Evolutionary conservation across 345 rosid genomes (phyloP).

Genomic region (Geranium rotundifolium): DNA sequence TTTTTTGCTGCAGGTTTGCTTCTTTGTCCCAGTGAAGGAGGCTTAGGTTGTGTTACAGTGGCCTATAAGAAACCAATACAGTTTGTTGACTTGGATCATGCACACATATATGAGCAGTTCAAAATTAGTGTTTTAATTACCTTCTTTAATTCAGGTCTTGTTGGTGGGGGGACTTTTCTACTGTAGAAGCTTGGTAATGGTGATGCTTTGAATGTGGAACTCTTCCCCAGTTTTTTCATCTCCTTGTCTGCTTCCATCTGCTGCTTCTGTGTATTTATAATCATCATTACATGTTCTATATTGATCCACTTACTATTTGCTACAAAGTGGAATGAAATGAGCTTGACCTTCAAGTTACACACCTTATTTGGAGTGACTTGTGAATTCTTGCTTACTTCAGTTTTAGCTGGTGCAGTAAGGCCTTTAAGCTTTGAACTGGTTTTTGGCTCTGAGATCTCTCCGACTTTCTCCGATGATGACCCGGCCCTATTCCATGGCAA

Average conservation of each 20-base stretch:
- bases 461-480: too few species aligned
- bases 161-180: slow-evolving; percentile 8
- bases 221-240: slow-evolving; percentile 9
- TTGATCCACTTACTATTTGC: too few species aligned
- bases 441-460: too few species aligned
- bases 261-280: slow-evolving; percentile 4
- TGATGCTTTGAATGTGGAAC: slow-evolving; percentile 20
- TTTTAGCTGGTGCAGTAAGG: background rate
- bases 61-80: slow-evolving; percentile 2
- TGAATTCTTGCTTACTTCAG: background rate
- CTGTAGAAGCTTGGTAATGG: slow-evolving; percentile 26
- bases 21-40: slow-evolving; percentile 4
- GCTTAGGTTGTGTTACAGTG: slow-evolving; percentile 6
- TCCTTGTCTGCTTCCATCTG: slow-evolving; percentile 7
- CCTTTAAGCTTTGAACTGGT: background rate
- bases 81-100: background rate
- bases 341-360: background rate
- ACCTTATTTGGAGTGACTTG: too few species aligned
- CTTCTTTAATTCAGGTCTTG: slow-evolving; percentile 7
- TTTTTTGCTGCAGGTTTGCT: slow-evolving; percentile 3
- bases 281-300: background rate
- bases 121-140: background rate
- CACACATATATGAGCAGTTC: background rate
- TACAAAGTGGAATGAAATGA: background rate
- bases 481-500: too few species aligned